phyloP scores from a whole-genome alignment of 495 filamentous ascomycete genomes.

The Chaetomium tenue region DNA sequence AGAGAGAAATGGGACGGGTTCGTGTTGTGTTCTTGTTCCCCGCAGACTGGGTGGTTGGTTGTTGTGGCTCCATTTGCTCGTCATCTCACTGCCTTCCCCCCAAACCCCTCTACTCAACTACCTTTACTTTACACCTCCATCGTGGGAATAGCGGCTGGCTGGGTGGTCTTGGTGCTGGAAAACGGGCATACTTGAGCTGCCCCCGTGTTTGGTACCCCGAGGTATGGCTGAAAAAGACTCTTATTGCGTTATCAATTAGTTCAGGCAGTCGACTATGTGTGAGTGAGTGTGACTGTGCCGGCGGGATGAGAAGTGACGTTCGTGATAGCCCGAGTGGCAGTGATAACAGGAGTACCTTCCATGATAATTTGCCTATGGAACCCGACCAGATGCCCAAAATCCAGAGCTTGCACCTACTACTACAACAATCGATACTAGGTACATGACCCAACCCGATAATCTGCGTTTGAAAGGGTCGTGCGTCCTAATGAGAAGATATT shows the following conservation, averaged over 20 bases:
- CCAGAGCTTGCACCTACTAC: no score
- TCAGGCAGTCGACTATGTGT: background rate
- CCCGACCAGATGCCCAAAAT: no score
- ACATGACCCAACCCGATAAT: no score
- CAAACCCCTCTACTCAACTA: no score
- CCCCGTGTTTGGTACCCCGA: conserved; percentile 3
- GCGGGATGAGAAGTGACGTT: background rate
- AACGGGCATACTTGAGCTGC: background rate
- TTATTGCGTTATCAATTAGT: background rate
- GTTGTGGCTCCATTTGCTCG: background rate
- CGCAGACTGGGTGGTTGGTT: background rate
- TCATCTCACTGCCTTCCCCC: background rate
- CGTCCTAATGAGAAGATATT: no score
- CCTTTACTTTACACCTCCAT: background rate
- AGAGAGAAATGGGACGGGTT: conserved; percentile 3
- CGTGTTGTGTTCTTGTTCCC: background rate
- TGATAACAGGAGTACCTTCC: no score
- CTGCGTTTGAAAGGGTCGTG: no score
- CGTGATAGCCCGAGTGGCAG: no score
- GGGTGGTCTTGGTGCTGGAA: background rate
- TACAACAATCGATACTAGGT: no score
- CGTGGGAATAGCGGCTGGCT: background rate
- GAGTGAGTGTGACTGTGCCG: background rate
- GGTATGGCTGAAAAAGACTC: conserved; percentile 13
- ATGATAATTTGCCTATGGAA: no score